Evolutionary conservation across 1,284 basidiomycete genomes (phyloP), one percentile per base, ranked within the genome.

Genomic region (Exobasidium rhododendri): DNA sequence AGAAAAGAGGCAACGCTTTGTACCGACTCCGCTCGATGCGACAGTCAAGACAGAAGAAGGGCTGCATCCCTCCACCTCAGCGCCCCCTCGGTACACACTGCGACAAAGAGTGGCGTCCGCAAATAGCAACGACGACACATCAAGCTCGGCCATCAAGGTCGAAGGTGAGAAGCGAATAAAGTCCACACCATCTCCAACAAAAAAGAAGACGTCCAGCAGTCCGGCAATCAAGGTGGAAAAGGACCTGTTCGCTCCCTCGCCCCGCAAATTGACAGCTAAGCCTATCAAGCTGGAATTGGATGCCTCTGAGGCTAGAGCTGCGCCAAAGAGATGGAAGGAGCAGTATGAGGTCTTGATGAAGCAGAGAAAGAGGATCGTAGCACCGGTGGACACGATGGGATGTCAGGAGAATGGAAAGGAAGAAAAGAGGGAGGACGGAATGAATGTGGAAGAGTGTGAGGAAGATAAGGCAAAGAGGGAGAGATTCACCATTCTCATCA

Each of bases 401-500:
- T 79, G 78, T 59, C 76, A 77, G 51, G 74, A 77, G 59, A 74
- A 74, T 46, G 77, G 75, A 0, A 58, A 66, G 0, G 61, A 67
- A 4, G 66, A 68, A 43, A 59, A 69, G 6, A 59, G 75, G 1
- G 75, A 70, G 20, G 75, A 78, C 49, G 31, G 56, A 4, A 59
- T 55, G 40, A 61, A 69, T 3, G 35, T 29, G 4, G 22, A 56
- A 10, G 75, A 77, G 55, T 56, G 62, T 1, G 47, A 64, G 1
- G 64, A 72, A 29, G 72, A 70, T 0, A 46, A 55, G 4, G 67
- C 55, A 3, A 61, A 91, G 88, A 89, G 88, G 58, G 84, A 86
- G 52, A 86, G 92, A 1, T 89, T 93, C 61, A 85, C 91, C 3
- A 91, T 89, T 2, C 86, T 97, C 24, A 86, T 98, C 7, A 92